Evolutionary conservation across 345 rosid species (phyloP), one percentile per base, ranked within the genome.

Genomic region (Alliaria petiolata): DNA sequence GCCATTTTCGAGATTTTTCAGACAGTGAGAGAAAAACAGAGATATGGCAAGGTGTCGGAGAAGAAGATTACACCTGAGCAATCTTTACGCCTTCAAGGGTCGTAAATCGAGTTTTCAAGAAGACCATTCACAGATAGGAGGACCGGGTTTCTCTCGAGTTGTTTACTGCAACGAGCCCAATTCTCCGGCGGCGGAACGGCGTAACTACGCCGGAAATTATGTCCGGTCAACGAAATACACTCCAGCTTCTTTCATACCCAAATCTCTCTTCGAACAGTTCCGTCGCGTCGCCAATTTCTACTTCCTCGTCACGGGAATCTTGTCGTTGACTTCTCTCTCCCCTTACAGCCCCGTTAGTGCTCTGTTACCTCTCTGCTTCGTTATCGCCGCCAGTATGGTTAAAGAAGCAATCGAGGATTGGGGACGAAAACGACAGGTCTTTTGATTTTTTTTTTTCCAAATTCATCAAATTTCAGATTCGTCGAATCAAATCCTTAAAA

Each of bases 351-450:
- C 96, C 19, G 38, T 88, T 51, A 95, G 97, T 73, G 89, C 81
- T 81, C 85, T 88, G 36, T 82, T 95, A 78, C 99, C 99, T 71
- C 92, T 95, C 38, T 81, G 79, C 35, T 78, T 85, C 62, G 99
- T 95, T 52, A 84, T 95, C 56, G 88, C 86, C 53, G 96, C 70
- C 12, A 88, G 95, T 14, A 95, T 95, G 97, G 97, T 83, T 51
- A 95, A 95, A 78, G 99, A 95, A 83, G 71, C 53, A 19, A 28
- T 91, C 36, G 99, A 95, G 81, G 99, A 95, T 69, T 89, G 96
- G 92, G 83, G 80, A 44, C 78, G 99, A 12, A 89, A 86, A 56
- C 72, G 61, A 67, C 99, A 95, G 97, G 98, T 93, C 65, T 43
- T n/a, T 39, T 12, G 0, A 4, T 39, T 39, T 12, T 2, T 12